Base-by-base conservation (phyloP, 192 early-diverging fungal species). In the Podila clonocystis region DNA sequence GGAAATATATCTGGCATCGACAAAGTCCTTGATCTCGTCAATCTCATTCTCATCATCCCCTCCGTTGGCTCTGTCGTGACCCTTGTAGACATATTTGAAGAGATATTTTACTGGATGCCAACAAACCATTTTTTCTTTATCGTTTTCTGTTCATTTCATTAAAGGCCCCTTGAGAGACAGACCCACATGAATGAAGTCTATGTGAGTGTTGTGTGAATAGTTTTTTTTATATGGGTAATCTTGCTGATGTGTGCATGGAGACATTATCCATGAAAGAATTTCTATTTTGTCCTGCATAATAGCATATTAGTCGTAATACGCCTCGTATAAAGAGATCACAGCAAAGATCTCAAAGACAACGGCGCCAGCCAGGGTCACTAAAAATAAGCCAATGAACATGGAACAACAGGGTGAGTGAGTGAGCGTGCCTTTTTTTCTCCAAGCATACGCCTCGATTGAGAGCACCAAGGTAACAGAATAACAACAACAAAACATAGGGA, bases 291-390 rank as follows among this genome's bases (percentile, higher is more conserved):
- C 28, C 28, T 30, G 15, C 5, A 24, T 30, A 60, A 24, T 30
- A 30, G 59, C 11, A 13, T 15, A 33, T 61, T 67, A 67, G 36
- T 70, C 69, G 55, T 83, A 75, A 4, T 84, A 59, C 9, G 79
- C 85, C 68, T 93, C 89, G 68, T 92, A 93, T 5, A 91, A 70
- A 38, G 91, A 91, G 36, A 92, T 67, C n/a, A 95, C 5, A 15
- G 93, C 92, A 89, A 97, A 99, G 26, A 94, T 67, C 38, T 98
- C 83, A 71, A 99, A 99, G 15, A 99, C 88, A n/a, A 92, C 82
- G 24, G 93, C 94, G 52, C 97, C 97, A 45, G 89, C 79, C 63
- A 92, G 82, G 19, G 96, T 97, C 9, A 99, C 94, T 86, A 88
- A 45, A 45, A 45, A 45, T 45, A 45, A 45, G 41, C 41, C 24